Evolutionary conservation across 2,329 filamentous ascomycete genomes (phyloP), one percentile per base, ranked within the genome.

Genomic region (Exophiala bonariae): DNA sequence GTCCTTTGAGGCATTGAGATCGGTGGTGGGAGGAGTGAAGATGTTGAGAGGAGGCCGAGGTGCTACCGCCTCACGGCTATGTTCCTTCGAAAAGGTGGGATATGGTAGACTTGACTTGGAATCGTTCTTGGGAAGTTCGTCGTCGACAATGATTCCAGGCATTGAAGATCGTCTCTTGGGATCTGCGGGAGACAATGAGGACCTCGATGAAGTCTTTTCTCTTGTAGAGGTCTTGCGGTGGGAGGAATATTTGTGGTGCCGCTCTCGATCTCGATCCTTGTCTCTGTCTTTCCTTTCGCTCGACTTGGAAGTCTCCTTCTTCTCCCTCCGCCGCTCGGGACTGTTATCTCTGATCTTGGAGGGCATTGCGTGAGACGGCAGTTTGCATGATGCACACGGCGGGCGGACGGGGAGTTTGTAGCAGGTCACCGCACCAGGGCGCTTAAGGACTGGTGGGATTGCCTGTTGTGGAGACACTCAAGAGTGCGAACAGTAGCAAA

Each of bases 31-130:
- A 14, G 87, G 87, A 1, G 87, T 90, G 53, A 81, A 75, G 50
- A 75, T 68, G 46, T 66, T 64, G 23, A 61, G 60, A 45, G 67
- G 53, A 62, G 65, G 79, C 42, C 74, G 74, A 62, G 81, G 84
- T 55, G 81, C 77, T 44, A 96, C 81, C 35, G 83, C 81, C 71
- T 96, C 92, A 67, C 90, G 93, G 75, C 89, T 95, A 67, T 95
- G 89, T 10, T 87, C 87, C 70, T 95, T 96, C 70, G 87, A 93
- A 68, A 95, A 89, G 9, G 79, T 78, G 2, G 90, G 89, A 64
- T 96, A 95, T 5, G 88, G 85, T 33, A 87, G 64, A 52, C 77
- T 79, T 20, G 68, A 61, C 53, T 69, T 72, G 38, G 70, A 72
- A 40, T 71, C 71, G 45, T 47, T 47, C 36, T 48, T 50, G 32